These are phyloP conservation scores for Rhizophagus clarus DNA, from an alignment of 192 early-diverging fungal species.

Conservation along the genomic window DNA sequence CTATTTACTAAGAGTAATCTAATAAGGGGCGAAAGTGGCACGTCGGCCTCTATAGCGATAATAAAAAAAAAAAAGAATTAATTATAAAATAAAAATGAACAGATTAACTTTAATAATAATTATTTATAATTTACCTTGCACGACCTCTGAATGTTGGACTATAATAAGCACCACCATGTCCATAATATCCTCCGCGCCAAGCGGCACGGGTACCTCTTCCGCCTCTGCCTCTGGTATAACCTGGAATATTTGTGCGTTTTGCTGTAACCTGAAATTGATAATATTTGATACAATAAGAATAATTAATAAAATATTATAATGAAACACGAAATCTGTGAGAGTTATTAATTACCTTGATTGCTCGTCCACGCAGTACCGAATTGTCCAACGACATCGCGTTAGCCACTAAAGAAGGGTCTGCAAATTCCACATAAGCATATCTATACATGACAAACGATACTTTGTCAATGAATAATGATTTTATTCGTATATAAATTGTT, in stretches of 20 bases:
- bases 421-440: constrained; percentile 97
- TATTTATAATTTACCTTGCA: constrained; percentile 7
- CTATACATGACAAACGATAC: constrained; percentile 31
- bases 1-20: not conserved
- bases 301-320: not conserved
- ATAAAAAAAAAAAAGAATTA: not conserved
- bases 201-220: constrained; percentile 67
- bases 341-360: constrained; percentile 64
- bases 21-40: not conserved
- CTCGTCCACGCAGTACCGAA: constrained; percentile 83
- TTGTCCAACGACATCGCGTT: constrained; percentile 89
- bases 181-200: constrained; percentile 65
- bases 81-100: not conserved
- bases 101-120: not conserved
- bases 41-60: not conserved
- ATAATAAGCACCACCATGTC: constrained; percentile 47
- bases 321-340: not conserved
- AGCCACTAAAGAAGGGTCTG: constrained; percentile 73
- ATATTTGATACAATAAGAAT: not conserved
- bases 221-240: constrained; percentile 71
- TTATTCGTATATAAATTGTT: not conserved
- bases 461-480: constrained; percentile 35
- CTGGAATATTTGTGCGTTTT: constrained; percentile 95
- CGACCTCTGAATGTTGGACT: constrained; percentile 30
- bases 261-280: constrained; percentile 63